Base-by-base conservation (phyloP, 1,139 yeast genomes). In the Yamadazyma dendronema region DNA sequence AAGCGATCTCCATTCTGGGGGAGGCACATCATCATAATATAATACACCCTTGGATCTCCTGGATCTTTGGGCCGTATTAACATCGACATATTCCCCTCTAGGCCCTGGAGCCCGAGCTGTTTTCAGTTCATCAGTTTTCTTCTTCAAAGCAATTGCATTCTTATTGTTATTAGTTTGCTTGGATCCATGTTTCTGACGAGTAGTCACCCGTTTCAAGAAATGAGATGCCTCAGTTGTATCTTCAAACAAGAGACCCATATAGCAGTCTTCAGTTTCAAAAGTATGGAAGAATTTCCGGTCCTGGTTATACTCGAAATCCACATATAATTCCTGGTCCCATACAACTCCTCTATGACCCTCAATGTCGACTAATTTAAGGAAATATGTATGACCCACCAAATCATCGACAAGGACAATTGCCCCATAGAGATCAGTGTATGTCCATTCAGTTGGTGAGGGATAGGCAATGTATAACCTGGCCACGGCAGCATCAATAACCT, bases 301-400 rank as follows among this genome's bases (percentile, higher is more conserved):
- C 61, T 92, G 97, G 56, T 85, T 78, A 61, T 92, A 92, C 47
- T 82, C 84, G 57, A 92, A 89, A 52, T 86, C 84, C 8, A 88
- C 82, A 56, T 87, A 92, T 34, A 92, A 62, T 59, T 92, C 98
- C 59, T 92, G 98, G 59, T 92, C 98, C 98, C 98, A 92, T 0
- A 92, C 48, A 1, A 92, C 95, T 14, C 97, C 97, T 29, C 86
- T 69, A 45, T 79, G 77, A 9, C 95, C 95, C 29, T 70, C 58
- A 30, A 92, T 79, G 54, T 92, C 98, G 9, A 92, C 95, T 40
- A 92, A 58, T 57, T 92, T 92, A 36, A 92, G 70, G 59, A 89
- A 92, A 57, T 85, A 90, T 0, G 97, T 88, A 61, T 90, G 92
- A 3, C 98, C 97, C 7, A 92, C 96, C 16, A 85, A 65, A 62